Evolutionary conservation across 2,329 filamentous ascomycete genomes (phyloP), one percentile per base, ranked within the genome.

Genomic region (Ceratocystis colombiana): DNA sequence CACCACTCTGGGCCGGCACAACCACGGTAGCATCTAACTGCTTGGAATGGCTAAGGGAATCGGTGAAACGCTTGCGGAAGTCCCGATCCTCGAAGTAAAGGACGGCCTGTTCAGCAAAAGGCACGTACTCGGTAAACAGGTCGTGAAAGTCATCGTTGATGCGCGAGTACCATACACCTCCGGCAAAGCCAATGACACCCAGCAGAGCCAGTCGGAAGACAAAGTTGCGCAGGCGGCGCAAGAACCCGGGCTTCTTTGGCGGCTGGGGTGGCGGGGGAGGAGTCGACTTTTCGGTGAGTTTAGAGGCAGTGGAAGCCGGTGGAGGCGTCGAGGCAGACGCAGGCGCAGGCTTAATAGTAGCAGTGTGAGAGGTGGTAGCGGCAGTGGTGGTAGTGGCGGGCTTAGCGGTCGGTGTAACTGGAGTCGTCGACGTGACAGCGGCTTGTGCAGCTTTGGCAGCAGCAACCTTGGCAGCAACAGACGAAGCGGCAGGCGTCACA

Each of bases 111-210:
- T 99, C 94, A 72, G 92, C 94, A 71, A 89, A 96, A 25, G 94
- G 94, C 20, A 99, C 78, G 76, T 93, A 99, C 78, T 96, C 92
- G 72, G 92, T 97, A 78, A 99, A 99, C 80, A 96, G 94, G 77
- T 99, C 94, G 78, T 99, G 93, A 83, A 97, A 99, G 78, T 90
- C 96, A 80, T 99, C 94, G 73, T 88, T 96, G 76, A 94, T 83
- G 70, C 96, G 85, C 66, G 94, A 93, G 76, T 96, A 94, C 81
- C 89, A 96, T 66, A 96, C 87, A 71, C 93, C 91, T 70, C 91
- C 91, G 66, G 84, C 89, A 72, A 96, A 99, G 48, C 88, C 86
- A 57, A 95, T 76, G 5, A 85, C 84, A 30, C 88, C 86, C 33
- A 96, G 82, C 57, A 96, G 77, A 69, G 92, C 78, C 62, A 96